These are phyloP conservation scores for Nakazawaea peltata DNA, from an alignment of 805 yeast genomes.

Conservation along the genomic window DNA sequence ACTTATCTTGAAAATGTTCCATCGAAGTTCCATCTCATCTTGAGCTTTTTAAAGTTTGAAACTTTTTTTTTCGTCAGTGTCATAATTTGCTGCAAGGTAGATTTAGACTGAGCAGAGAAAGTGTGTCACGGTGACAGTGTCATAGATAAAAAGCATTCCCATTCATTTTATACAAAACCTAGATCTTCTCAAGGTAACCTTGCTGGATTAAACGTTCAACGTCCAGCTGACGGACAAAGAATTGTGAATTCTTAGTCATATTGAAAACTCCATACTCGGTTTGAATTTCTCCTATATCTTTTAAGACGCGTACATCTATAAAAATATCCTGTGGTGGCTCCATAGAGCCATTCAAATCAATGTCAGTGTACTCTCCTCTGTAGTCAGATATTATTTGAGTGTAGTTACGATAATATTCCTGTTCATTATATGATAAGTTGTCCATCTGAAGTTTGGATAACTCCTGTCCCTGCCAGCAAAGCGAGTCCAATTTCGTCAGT, in stretches of 20 bases:
- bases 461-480: slow-evolving; percentile 66
- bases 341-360: slow-evolving; percentile 83
- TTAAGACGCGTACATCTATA: slow-evolving; percentile 86
- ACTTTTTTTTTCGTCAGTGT: no score
- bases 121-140: no score
- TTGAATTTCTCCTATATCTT: slow-evolving; percentile 95
- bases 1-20: no score
- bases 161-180: no score
- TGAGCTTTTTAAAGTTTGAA: no score
- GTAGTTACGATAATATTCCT: slow-evolving; percentile 66
- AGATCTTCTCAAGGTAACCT: slow-evolving; percentile 78
- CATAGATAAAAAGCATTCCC: no score
- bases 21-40: no score
- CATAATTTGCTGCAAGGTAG: no score
- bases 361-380: slow-evolving; percentile 72
- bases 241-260: slow-evolving; percentile 87
- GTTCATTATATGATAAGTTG: slow-evolving; percentile 68
- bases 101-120: no score
- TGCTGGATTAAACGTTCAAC: slow-evolving; percentile 92
- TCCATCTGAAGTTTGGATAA: slow-evolving; percentile 31
- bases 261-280: slow-evolving; percentile 97
- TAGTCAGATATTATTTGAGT: slow-evolving; percentile 64
- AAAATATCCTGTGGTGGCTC: slow-evolving; percentile 89
- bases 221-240: slow-evolving; percentile 88
- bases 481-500: slow-evolving; percentile 54